Percentiles rank a stretch among this genome's conserved stretches.
Conservation (phyloP, 2,329 filamentous ascomycete genomes). For the Talaromyces verruculosus region DNA sequence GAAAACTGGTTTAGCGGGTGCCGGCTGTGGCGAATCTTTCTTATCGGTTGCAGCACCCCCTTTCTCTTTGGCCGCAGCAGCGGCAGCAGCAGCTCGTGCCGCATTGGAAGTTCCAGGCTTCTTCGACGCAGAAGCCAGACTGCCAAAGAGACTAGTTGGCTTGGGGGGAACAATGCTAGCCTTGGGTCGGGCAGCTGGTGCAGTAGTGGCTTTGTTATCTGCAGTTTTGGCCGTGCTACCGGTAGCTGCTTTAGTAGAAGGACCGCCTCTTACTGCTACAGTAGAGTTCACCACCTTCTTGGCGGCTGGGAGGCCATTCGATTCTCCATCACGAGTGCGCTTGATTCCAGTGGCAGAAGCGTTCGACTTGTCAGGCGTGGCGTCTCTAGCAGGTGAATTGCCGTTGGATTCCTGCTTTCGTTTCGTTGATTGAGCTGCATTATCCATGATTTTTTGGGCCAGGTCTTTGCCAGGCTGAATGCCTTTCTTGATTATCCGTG, state of each 20-base stretch:
- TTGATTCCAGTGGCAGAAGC: slow-evolving; percentile 35
- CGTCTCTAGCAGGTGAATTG: slow-evolving; percentile 39
- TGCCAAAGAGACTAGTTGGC: slow-evolving; percentile 48
- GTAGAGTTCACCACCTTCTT: slow-evolving; percentile 40
- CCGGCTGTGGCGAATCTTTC: slow-evolving; percentile 34
- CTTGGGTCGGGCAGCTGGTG: slow-evolving; percentile 35
- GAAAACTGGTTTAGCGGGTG: slow-evolving; percentile 43
- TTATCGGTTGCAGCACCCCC: slow-evolving; percentile 36
- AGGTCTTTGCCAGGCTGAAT: slow-evolving; percentile 57
- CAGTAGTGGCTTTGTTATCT: slow-evolving; percentile 35
- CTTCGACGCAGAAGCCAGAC: slow-evolving; percentile 51
- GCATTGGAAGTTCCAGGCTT: slow-evolving; percentile 53
- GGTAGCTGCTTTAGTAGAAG: slow-evolving; percentile 26
- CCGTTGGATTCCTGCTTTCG: slow-evolving; percentile 39
- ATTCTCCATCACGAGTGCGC: slow-evolving; percentile 41
- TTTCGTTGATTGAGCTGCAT: slow-evolving; percentile 47
- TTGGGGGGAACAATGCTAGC: slow-evolving; percentile 44
- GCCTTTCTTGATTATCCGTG: slow-evolving; percentile 59
- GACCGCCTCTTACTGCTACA: slow-evolving; percentile 35
- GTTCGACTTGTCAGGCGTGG: slow-evolving; percentile 30
- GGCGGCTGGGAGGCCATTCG: slow-evolving; percentile 34
- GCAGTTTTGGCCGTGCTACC: slow-evolving; percentile 31
- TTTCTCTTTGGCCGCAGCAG: slow-evolving; percentile 35
- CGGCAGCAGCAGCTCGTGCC: slow-evolving; percentile 46
- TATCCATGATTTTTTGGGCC: slow-evolving; percentile 56